Conservation (phyloP, 2,329 filamentous ascomycete species). For the Aspergillus amoenus region DNA sequence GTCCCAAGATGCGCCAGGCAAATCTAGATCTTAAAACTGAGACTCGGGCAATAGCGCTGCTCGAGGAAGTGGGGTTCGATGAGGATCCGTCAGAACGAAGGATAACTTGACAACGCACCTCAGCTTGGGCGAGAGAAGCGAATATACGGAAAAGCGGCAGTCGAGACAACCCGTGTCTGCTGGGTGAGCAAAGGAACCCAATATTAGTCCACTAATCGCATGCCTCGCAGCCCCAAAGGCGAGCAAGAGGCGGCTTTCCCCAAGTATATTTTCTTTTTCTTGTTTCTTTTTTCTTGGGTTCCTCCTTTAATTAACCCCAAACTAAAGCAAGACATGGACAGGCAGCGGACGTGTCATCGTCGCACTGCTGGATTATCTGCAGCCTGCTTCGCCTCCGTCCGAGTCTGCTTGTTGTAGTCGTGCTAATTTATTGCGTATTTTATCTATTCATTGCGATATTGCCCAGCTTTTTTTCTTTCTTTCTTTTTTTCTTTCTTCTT, state of each 20-base stretch:
- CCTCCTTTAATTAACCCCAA: constrained; percentile 3
- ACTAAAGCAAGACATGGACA: constrained; percentile 4
- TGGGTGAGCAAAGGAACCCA: background rate
- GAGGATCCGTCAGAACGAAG: background rate
- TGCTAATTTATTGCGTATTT: background rate
- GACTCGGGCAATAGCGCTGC: constrained; percentile 12
- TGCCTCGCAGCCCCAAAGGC: background rate
- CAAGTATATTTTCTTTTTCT: background rate
- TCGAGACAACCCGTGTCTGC: too few species aligned
- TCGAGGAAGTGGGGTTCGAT: constrained; percentile 6
- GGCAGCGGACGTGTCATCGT: constrained; percentile 5
- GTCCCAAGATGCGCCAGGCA: constrained; percentile 16
- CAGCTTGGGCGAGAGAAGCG: too few species aligned
- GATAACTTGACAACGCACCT: too few species aligned
- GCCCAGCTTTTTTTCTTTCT: background rate
- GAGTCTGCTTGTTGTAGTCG: background rate
- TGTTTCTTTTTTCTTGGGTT: background rate
- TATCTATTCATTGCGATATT: background rate
- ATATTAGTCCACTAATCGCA: background rate
- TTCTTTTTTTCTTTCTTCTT: background rate
- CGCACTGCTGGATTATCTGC: constrained; percentile 4
- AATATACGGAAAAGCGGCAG: too few species aligned
- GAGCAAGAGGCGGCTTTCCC: background rate
- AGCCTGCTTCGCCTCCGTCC: background rate
- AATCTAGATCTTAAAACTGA: constrained; percentile 9